Base-by-base conservation (phyloP, 2,329 filamentous ascomycete genomes). In the Dactylonectria macrodidyma region DNA sequence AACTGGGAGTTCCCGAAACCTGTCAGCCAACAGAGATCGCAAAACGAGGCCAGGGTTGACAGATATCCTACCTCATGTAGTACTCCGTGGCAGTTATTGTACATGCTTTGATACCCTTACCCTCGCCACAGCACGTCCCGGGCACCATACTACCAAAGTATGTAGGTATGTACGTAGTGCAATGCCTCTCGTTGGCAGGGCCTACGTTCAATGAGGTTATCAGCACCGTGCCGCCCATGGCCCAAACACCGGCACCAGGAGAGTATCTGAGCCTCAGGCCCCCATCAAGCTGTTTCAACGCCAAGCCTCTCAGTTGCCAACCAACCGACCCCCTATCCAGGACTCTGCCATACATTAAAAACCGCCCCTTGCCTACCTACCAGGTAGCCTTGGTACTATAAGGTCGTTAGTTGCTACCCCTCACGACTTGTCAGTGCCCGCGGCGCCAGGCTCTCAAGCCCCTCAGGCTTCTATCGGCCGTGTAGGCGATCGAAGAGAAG, bases 231-330 rank as follows among this genome's bases (percentile, higher is more conserved):
- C 24, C 33, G 47, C 24, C 34, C 38, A 3, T 33, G 5, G 11
- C 30, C 46, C 44, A 22, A 54, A 54, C 50, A 54, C n/a, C n/a
- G 50, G 30, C 34, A 54, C 16, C 33, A 11, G n/a, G 16, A 30
- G 33, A 19, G 22, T 36, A 36, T 54, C 50, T 54, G 50, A 54
- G 50, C 30, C 16, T 11, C 41, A 9, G 24, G 16, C 4, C 50
- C 30, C n/a, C 46, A 54, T 62, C 47, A 34, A 54, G 52, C 58
- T 61, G 64, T 66, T 66, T 62, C 59, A 66, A 66, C 56, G 24
- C 33, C 26, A 46, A 58, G 63, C 58, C 58, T 51, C 50, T 51
- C 26, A 30, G 26, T 30, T 30, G 26, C 33, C 34, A 55, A n/a
- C 16, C 41, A 24, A 44, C n/a, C 30, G 26, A 36, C n/a, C 46